Base-by-base conservation (phyloP, 495 filamentous ascomycete species). In the Hapsidospora chrysogenum region DNA sequence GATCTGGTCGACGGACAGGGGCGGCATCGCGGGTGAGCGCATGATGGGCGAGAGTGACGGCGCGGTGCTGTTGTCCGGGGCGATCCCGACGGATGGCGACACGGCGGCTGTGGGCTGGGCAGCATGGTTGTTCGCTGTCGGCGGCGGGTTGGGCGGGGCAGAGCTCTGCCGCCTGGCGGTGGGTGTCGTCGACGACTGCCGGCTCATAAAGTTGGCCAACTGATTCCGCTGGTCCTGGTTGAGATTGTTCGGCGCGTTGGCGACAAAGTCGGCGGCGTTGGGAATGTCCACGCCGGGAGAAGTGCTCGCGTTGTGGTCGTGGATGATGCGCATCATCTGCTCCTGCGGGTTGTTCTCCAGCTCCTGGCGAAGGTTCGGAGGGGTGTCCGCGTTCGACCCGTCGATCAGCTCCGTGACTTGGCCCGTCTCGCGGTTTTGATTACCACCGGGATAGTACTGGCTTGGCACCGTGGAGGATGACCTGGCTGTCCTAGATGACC, bases 301-400 rank as follows among this genome's bases (percentile, higher is more conserved):
- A 34, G 43, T 56, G 38, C 61, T 57, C 26, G 78, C 76, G 50
- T 85, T 87, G 36, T 77, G 70, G 43, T 78, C 77, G 33, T 85
- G 76, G 46, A 92, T 86, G 35, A 87, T 70, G 42, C 77, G 83
- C 73, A 93, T 80, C 60, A 94, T 92, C 40, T 81, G 76, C 23
- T 76, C 70, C 38, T 75, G 69, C 15, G 72, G 63, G 39, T 63
- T 60, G 16, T 47, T 51, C 40, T 61, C 57, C 23, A 67, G 56
- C 41, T 64, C 61, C 32, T 57, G 59, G 38, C 61, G 53, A 8
- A 65, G 52, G 41, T 53, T 64, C 4, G 53, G 41, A 0, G 60
- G 54, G n/a, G 56, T 55, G 7, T 63, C 54, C 3, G 52, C 49
- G 2, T 50, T 49, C 7, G 62, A 53, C 0, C 53, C 52, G 33